Conservation (phyloP, 179 eudicot species). For the Patellifolia procumbens region DNA sequence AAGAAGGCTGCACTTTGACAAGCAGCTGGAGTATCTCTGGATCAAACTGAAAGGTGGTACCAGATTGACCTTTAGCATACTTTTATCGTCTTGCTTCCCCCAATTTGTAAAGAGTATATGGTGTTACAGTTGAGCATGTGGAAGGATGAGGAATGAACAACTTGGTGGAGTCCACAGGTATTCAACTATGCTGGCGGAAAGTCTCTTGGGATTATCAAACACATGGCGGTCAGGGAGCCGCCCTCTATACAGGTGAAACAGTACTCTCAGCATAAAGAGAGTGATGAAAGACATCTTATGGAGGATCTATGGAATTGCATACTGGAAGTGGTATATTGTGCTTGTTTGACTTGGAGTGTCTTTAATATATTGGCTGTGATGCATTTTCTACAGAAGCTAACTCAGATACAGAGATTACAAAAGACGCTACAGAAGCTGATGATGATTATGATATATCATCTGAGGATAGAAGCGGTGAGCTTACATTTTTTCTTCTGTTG, state of each 20-base stretch:
- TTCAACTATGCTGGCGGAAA: conserved; percentile 97
- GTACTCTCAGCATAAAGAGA: conserved; percentile 39
- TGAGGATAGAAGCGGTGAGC: conserved; percentile 68
- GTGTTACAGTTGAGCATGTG: conserved; percentile 24
- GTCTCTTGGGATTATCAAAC: conserved; percentile 62
- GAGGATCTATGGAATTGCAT: conserved; percentile 35
- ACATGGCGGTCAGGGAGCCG: conserved; percentile 39
- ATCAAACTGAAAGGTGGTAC: conserved; percentile 92
- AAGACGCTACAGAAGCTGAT: conserved; percentile 52
- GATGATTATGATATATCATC: conserved; percentile 58
- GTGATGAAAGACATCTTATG: conserved; percentile 33
- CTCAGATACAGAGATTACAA: conserved; percentile 44
- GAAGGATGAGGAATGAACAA: conserved; percentile 18
- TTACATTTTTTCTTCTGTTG: background rate
- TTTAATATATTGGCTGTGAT: conserved; percentile 19
- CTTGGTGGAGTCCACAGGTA: conserved; percentile 58
- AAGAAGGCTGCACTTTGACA: conserved; percentile 93
- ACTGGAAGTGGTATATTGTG: conserved; percentile 43
- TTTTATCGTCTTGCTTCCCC: background rate
- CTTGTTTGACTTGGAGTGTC: conserved; percentile 13
- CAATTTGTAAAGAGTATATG: conserved; percentile 15
- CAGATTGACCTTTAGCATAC: conserved; percentile 8
- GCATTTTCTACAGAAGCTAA: conserved; percentile 25
- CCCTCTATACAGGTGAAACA: conserved; percentile 31
- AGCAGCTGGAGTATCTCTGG: conserved; percentile 97